These are phyloP conservation scores for Malus asiatica DNA, from an alignment of 306 rosid species.

Conservation along the genomic window DNA sequence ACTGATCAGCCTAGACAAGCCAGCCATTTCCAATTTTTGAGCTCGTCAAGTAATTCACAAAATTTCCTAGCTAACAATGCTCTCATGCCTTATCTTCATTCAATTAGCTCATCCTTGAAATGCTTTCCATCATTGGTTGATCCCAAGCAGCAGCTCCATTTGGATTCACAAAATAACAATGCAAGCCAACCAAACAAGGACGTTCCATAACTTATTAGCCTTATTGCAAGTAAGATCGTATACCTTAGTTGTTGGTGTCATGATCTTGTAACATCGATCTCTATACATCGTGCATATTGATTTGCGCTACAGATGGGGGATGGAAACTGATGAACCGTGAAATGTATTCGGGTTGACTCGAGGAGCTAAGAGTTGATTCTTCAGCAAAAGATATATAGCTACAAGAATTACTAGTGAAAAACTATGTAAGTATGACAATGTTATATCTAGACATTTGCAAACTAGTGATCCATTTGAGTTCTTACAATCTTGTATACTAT, in stretches of 20 bases:
- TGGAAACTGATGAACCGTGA: neutral
- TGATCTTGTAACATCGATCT: neutral
- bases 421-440: neutral
- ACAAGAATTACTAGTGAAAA: neutral
- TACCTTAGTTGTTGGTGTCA: neutral
- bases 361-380: neutral
- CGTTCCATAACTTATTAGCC: neutral
- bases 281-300: neutral
- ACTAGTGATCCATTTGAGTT: neutral
- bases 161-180: slow-evolving; percentile 17
- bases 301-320: neutral
- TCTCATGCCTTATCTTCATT: slow-evolving; percentile 38
- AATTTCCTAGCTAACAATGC: slow-evolving; percentile 28
- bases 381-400: neutral
- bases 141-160: slow-evolving; percentile 42
- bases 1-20: neutral
- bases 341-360: neutral
- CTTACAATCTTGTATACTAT: neutral
- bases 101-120: slow-evolving; percentile 24
- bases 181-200: slow-evolving; percentile 1
- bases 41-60: slow-evolving; percentile 34
- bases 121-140: slow-evolving; percentile 27
- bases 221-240: neutral
- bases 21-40: slow-evolving; percentile 35
- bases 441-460: neutral